Evolutionary conservation across 2,329 filamentous ascomycete species (phyloP).

Genomic region (Penicillium thymicola): DNA sequence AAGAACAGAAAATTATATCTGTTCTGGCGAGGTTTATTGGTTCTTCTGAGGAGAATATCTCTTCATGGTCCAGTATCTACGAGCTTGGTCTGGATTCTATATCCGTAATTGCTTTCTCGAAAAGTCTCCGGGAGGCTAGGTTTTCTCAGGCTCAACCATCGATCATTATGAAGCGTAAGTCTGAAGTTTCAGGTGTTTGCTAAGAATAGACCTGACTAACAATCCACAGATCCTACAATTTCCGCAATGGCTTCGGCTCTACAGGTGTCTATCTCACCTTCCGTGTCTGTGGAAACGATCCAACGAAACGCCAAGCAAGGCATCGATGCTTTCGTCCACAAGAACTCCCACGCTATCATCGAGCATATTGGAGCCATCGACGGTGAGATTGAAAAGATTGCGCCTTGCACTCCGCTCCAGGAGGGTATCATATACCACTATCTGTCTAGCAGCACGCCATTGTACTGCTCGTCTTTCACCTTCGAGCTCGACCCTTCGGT

Average conservation of each 20-base stretch:
- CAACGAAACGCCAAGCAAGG: conserved; percentile 55
- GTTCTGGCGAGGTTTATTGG: conserved; percentile 55
- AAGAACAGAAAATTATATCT: conserved; percentile 47
- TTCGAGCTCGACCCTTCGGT: conserved; percentile 52
- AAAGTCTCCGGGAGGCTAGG: conserved; percentile 61
- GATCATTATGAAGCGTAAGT: conserved; percentile 57
- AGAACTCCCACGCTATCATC: conserved; percentile 54
- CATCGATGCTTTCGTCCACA: conserved; percentile 63
- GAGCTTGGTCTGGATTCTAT: conserved; percentile 88
- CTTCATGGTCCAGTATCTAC: conserved; percentile 66
- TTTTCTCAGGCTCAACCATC: conserved; percentile 61
- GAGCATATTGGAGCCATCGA: conserved; percentile 51
- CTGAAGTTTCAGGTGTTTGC: not conserved
- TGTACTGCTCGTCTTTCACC: conserved; percentile 76
- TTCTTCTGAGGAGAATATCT: conserved; percentile 45
- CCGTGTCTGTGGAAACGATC: conserved; percentile 14
- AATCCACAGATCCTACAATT: conserved; percentile 31
- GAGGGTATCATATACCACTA: conserved; percentile 78
- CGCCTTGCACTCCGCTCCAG: conserved; percentile 81
- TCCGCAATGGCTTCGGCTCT: conserved; percentile 37
- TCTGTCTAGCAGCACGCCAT: conserved; percentile 52
- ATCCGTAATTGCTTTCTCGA: conserved; percentile 69
- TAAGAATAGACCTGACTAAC: not conserved
- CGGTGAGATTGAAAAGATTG: conserved; percentile 65
- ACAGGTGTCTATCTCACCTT: conserved; percentile 1